These are phyloP conservation scores for Suhomyces prunicola DNA, from an alignment of 805 yeast genomes.

Conservation along the genomic window DNA sequence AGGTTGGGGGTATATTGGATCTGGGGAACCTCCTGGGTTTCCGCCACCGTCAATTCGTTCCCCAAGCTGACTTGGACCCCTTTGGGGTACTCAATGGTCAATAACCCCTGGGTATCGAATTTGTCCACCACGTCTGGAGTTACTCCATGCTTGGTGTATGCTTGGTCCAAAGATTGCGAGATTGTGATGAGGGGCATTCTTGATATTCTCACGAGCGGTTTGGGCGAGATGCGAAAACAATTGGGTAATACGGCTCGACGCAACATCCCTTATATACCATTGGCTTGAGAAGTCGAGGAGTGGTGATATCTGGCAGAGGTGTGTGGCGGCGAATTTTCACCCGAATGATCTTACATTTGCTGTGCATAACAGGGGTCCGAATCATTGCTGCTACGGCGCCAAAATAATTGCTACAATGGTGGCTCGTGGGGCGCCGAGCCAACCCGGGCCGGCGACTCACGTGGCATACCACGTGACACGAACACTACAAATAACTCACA, in stretches of 20 bases:
- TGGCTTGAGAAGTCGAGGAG: background rate
- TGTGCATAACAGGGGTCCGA: background rate
- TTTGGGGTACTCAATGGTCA: conserved; percentile 55
- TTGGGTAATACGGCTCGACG: background rate
- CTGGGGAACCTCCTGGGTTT: conserved; percentile 65
- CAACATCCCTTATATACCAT: conserved; percentile 3
- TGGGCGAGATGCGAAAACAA: background rate
- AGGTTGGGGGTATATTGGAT: conserved; percentile 63
- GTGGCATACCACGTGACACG: background rate
- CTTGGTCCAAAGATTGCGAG: conserved; percentile 52
- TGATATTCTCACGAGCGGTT: conserved; percentile 4
- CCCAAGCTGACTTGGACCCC: conserved; percentile 77
- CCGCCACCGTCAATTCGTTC: conserved; percentile 59
- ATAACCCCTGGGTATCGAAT: conserved; percentile 49
- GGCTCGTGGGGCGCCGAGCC: background rate
- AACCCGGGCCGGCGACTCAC: background rate
- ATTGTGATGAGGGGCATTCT: conserved; percentile 49
- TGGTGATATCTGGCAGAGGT: background rate
- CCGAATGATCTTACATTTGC: background rate
- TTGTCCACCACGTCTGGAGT: conserved; percentile 53
- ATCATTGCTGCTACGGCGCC: background rate
- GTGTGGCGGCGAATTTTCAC: background rate
- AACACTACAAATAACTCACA: no score
- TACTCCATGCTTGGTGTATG: conserved; percentile 46
- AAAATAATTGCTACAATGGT: background rate